Evolutionary conservation across 129 eudicot genomes (phyloP).

Genomic region (Solidago caesia): DNA sequence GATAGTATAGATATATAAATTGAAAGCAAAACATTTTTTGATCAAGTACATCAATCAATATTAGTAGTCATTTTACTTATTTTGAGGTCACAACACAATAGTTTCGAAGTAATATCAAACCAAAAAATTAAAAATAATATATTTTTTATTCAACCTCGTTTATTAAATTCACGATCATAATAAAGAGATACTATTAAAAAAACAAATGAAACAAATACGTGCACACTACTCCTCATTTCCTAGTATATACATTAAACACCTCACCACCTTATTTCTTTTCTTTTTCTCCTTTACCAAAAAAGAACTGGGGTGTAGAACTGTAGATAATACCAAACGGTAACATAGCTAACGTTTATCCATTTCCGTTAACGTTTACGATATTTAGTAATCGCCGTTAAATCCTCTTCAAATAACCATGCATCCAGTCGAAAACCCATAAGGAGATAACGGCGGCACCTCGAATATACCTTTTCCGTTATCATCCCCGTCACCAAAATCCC

Average conservation of each 20-base stretch:
- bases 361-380: not conserved
- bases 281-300: not conserved
- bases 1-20: no score
- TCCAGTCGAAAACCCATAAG: constrained; percentile 36
- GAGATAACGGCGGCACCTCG: constrained; percentile 51
- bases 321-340: not conserved
- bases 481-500: constrained; percentile 37
- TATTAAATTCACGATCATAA: not conserved
- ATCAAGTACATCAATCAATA: no score
- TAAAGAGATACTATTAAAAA: not conserved
- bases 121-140: no score
- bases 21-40: no score
- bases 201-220: not conserved
- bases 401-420: not conserved
- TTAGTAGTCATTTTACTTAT: no score
- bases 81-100: no score
- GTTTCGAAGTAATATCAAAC: no score
- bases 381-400: constrained; percentile 18
- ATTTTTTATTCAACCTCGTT: not conserved
- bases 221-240: not conserved
- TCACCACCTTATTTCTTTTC: not conserved
- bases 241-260: not conserved
- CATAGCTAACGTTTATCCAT: not conserved
- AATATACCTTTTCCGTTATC: constrained; percentile 39
- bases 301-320: not conserved